Percentiles rank a stretch among this genome's conserved stretches.
Conservation (phyloP, 495 filamentous ascomycete genomes). For the Talaromyces wortmannii region DNA sequence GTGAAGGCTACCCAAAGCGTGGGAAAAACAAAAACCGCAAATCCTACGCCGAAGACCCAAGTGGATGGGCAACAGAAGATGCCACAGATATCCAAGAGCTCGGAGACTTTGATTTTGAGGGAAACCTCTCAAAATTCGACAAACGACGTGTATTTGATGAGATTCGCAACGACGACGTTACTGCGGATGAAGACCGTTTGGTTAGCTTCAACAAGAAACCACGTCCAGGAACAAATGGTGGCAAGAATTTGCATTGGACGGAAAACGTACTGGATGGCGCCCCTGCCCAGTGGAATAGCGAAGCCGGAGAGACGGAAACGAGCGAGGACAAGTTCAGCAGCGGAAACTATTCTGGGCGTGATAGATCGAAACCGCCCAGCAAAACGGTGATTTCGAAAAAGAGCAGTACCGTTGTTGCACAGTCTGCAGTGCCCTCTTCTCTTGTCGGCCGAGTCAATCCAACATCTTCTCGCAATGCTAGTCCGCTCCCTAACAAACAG, state of each 20-base stretch:
- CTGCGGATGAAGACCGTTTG: constrained; percentile 81
- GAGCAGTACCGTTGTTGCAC: constrained; percentile 42
- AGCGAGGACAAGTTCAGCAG: constrained; percentile 51
- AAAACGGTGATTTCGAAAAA: constrained; percentile 55
- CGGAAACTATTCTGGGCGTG: constrained; percentile 45
- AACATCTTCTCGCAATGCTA: constrained; percentile 33
- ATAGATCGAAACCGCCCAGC: constrained; percentile 41
- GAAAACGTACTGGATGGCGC: constrained; percentile 81
- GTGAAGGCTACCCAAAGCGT: constrained; percentile 26
- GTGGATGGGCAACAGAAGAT: constrained; percentile 95
- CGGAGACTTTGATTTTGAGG: constrained; percentile 89
- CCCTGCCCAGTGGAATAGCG: constrained; percentile 57
- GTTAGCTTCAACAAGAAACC: constrained; percentile 79
- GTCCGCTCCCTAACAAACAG: constrained; percentile 30
- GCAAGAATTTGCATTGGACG: constrained; percentile 84
- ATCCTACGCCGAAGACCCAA: constrained; percentile 53
- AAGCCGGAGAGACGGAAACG: constrained; percentile 57
- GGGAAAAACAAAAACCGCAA: constrained; percentile 49
- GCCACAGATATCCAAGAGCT: constrained; percentile 94
- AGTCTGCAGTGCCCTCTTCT: constrained; percentile 24
- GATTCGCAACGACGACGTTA: constrained; percentile 77
- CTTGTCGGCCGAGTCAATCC: constrained; percentile 32
- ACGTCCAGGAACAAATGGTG: constrained; percentile 71
- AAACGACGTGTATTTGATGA: constrained; percentile 84
- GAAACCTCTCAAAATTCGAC: constrained; percentile 86